Conservation (phyloP, 306 rosid genomes). For the Cucurbita pepo region DNA sequence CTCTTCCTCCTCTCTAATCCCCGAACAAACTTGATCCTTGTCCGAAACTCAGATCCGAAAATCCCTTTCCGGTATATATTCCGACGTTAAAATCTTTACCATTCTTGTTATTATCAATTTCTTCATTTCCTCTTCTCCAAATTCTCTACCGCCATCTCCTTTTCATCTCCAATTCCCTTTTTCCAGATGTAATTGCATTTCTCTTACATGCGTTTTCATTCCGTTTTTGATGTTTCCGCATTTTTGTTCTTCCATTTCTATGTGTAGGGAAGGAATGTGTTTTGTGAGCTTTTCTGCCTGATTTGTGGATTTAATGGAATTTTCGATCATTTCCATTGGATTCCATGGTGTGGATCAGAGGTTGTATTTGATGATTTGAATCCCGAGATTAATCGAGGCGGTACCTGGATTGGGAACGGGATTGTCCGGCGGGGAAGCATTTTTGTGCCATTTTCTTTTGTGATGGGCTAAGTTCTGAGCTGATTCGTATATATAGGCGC, state of each 20-base stretch:
- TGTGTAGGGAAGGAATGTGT: not conserved
- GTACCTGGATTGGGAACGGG: not conserved
- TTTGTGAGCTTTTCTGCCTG: not conserved
- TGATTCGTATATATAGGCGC: not conserved
- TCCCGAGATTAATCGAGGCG: not conserved
- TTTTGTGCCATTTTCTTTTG: not conserved
- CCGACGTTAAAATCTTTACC: not conserved
- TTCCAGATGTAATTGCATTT: not conserved
- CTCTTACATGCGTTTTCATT: not conserved
- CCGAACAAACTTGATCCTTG: not conserved
- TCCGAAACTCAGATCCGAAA: conserved; percentile 6
- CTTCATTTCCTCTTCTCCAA: not conserved
- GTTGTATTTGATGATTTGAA: not conserved
- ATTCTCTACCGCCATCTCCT: not conserved
- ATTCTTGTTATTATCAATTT: not conserved
- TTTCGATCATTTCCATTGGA: not conserved
- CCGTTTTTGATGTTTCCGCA: not conserved
- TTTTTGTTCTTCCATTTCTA: not conserved
- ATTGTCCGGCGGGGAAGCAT: not conserved
- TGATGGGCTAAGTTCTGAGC: conserved; percentile 1
- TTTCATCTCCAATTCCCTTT: not conserved
- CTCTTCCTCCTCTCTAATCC: not conserved
- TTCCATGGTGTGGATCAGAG: conserved; percentile 2
- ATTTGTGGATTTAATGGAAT: not conserved
- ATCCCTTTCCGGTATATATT: not conserved